Evolutionary conservation across 2,329 filamentous ascomycete species (phyloP).

Genomic region (Verticillium klebahnii): DNA sequence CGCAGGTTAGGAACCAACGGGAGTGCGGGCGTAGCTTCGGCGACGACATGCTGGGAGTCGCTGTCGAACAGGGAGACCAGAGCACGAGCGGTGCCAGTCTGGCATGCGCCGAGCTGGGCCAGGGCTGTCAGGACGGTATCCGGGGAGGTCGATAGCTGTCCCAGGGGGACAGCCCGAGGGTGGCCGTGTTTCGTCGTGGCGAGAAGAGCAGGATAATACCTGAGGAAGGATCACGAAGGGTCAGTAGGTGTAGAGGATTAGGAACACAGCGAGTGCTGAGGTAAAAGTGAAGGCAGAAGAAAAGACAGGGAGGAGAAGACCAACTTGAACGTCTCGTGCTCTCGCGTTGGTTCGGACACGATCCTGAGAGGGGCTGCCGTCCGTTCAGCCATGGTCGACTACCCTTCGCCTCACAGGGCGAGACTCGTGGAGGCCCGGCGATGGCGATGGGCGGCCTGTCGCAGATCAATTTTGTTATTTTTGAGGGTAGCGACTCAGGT

Average conservation of each 20-base stretch:
- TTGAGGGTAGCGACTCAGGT: too few relatives aligned
- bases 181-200: constrained; percentile 13
- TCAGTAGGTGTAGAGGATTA: neutral
- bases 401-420: too few relatives aligned
- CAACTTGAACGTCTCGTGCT: constrained; percentile 26
- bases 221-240: constrained; percentile 2
- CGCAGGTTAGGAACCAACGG: constrained; percentile 24
- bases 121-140: constrained; percentile 41
- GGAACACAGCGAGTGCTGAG: too few relatives aligned
- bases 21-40: constrained; percentile 41
- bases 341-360: constrained; percentile 18
- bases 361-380: neutral
- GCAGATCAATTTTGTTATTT: too few relatives aligned
- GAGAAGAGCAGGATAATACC: constrained; percentile 12
- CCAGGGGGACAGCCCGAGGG: constrained; percentile 14
- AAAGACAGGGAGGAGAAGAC: neutral
- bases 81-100: constrained; percentile 30
- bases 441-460: too few relatives aligned
- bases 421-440: too few relatives aligned
- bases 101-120: constrained; percentile 42
- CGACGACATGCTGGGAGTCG: constrained; percentile 42
- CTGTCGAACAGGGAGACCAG: constrained; percentile 48
- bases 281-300: neutral
- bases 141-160: constrained; percentile 19
- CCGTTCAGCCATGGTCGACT: neutral